A percentile compares a stretch with the other conserved stretches of the same genome.
These are phyloP conservation scores for Macadamia tetraphylla DNA, from an alignment of 164 flowering plant species.

Conservation along the genomic window DNA sequence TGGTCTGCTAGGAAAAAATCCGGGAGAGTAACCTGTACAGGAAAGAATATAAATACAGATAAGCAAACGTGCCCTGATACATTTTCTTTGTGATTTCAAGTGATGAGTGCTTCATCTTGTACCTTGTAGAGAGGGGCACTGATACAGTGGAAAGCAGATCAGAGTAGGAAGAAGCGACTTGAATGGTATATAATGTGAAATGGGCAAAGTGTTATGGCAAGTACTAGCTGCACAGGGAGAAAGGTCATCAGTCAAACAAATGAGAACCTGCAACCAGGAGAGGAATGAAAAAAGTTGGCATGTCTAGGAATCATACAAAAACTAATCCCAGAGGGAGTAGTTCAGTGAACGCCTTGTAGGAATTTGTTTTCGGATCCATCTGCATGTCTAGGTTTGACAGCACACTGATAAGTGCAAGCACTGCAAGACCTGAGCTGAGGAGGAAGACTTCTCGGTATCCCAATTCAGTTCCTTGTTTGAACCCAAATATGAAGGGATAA, in stretches of 20 bases:
- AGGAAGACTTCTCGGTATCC: neutral
- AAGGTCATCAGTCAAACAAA: neutral
- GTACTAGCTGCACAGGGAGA: neutral
- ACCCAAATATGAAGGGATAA: constrained; percentile 63
- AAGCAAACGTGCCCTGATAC: neutral
- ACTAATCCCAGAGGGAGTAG: neutral
- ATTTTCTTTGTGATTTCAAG: neutral
- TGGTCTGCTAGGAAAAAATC: constrained; percentile 39
- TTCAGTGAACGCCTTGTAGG: neutral
- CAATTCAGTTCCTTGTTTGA: constrained; percentile 38
- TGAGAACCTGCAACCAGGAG: too few species aligned
- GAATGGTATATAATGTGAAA: neutral
- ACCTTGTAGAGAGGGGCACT: neutral
- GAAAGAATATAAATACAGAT: neutral
- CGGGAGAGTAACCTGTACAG: neutral
- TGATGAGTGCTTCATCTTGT: neutral
- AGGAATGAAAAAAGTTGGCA: too few species aligned
- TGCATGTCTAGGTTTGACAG: constrained; percentile 43
- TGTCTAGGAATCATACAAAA: neutral
- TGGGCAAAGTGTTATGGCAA: neutral
- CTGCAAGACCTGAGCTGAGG: neutral
- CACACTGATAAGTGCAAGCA: neutral
- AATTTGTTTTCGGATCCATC: neutral
- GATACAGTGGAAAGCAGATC: constrained; percentile 30
- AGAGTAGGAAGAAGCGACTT: neutral